Percentiles rank a stretch among this genome's conserved stretches.
Evolutionary conservation across 23 red algal species (phyloP).

Genomic region (Chondrus crispus): DNA sequence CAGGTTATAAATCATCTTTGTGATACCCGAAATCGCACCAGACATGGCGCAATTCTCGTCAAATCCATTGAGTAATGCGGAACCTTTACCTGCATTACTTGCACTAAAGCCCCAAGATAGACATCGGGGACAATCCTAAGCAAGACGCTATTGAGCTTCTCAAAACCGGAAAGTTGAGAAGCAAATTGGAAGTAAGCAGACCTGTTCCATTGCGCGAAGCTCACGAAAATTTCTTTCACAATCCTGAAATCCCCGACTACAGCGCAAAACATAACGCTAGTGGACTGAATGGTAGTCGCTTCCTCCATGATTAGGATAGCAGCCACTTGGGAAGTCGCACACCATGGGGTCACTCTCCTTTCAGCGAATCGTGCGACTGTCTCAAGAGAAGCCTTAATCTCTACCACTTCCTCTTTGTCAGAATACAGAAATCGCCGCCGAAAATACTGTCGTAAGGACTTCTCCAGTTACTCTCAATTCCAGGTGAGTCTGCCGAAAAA

Average conservation of each 20-base stretch:
- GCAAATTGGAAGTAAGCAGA: conserved; percentile 25
- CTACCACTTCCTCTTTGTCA: conserved; percentile 33
- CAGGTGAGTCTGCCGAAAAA: conserved; percentile 37
- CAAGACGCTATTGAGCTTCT: not conserved
- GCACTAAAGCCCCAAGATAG: too few relatives aligned
- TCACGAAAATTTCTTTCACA: not conserved
- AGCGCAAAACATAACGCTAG: conserved; percentile 7
- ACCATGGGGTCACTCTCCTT: not conserved
- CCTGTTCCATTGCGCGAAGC: conserved; percentile 30
- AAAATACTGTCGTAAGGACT: not conserved
- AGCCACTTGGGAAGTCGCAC: not conserved
- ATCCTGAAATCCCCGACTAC: conserved; percentile 13
- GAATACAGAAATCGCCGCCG: not conserved
- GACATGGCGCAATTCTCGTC: too few relatives aligned
- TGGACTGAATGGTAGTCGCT: not conserved
- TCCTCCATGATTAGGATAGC: not conserved
- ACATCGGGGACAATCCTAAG: too few relatives aligned
- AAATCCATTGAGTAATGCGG: too few relatives aligned
- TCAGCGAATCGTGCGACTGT: conserved; percentile 7
- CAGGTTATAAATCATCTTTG: too few relatives aligned
- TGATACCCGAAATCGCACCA: too few relatives aligned
- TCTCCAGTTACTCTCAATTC: not conserved
- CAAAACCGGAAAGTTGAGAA: not conserved
- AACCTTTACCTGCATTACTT: too few relatives aligned
- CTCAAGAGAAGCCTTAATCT: not conserved